Conservation (phyloP, 805 yeast genomes). For the Myxozyma neglecta region DNA sequence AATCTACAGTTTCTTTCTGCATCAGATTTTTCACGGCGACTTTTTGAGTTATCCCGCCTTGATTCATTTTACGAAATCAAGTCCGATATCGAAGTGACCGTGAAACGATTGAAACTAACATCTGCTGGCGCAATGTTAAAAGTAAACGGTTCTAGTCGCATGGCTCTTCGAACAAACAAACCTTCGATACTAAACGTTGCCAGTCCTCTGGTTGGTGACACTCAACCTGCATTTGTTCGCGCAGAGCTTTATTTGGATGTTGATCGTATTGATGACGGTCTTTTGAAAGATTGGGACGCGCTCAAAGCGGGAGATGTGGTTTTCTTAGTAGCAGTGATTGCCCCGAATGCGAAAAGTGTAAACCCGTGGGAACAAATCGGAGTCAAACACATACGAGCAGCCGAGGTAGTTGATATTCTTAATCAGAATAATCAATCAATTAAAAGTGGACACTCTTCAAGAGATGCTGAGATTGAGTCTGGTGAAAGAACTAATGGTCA, state of each 20-base stretch:
- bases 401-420: conserved; percentile 34
- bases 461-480: not conserved
- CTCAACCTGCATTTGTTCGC: conserved; percentile 34
- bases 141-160: conserved; percentile 33
- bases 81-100: conserved; percentile 31
- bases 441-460: not conserved
- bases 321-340: conserved; percentile 32
- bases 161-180: conserved; percentile 30
- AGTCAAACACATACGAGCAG: conserved; percentile 33
- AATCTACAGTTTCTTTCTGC: conserved; percentile 38
- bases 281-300: conserved; percentile 37
- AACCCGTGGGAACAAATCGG: conserved; percentile 32
- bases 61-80: conserved; percentile 34
- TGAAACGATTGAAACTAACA: conserved; percentile 30
- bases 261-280: conserved; percentile 17
- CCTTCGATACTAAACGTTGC: conserved; percentile 32
- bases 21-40: conserved; percentile 38
- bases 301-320: conserved; percentile 35
- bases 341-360: conserved; percentile 19
- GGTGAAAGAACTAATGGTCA: conserved; percentile 8
- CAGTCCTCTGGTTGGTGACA: conserved; percentile 36
- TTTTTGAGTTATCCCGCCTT: conserved; percentile 29
- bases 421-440: conserved; percentile 30
- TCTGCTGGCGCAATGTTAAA: conserved; percentile 8
- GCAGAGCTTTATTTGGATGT: conserved; percentile 34